These are phyloP conservation scores for Curvularia verruculosa DNA, from an alignment of 2,329 filamentous ascomycete species.

Conservation along the genomic window DNA sequence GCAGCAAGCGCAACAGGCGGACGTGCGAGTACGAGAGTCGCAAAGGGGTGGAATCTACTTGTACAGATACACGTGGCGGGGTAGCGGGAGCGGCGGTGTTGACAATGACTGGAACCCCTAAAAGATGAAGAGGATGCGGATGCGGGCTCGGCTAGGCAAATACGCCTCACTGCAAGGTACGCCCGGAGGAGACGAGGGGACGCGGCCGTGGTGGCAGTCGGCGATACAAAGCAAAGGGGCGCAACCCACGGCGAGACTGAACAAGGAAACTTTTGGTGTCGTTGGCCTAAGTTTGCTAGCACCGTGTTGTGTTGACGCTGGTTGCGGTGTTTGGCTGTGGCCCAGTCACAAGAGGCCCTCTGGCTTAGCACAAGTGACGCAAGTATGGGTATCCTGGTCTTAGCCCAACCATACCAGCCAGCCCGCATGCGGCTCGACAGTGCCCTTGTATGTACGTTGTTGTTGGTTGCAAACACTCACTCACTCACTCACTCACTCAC, in stretches of 20 bases:
- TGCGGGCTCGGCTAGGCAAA: conserved; percentile 30
- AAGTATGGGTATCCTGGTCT: conserved; percentile 17
- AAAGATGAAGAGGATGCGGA: conserved; percentile 29
- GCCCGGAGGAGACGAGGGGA: not conserved
- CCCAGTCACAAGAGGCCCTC: conserved; percentile 5
- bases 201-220: conserved; percentile 21
- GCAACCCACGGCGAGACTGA: not conserved
- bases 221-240: conserved; percentile 5
- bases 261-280: conserved; percentile 1
- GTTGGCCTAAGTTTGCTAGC: not conserved
- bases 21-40: not conserved
- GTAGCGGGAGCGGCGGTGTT: conserved; percentile 13
- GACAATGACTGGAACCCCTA: conserved; percentile 12
- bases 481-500: no score
- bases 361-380: conserved; percentile 6
- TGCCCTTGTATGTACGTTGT: not conserved
- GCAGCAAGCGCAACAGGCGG: not conserved
- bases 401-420: not conserved
- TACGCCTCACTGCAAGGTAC: conserved; percentile 23
- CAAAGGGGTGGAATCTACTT: conserved; percentile 1
- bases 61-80: conserved; percentile 15
- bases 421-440: not conserved
- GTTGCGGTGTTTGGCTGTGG: conserved; percentile 11
- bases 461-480: not conserved
- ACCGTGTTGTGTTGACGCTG: conserved; percentile 21